phyloP scores from a whole-genome alignment of 2,329 filamentous ascomycete genomes.

The Pyrenophora tritici-repentis region DNA sequence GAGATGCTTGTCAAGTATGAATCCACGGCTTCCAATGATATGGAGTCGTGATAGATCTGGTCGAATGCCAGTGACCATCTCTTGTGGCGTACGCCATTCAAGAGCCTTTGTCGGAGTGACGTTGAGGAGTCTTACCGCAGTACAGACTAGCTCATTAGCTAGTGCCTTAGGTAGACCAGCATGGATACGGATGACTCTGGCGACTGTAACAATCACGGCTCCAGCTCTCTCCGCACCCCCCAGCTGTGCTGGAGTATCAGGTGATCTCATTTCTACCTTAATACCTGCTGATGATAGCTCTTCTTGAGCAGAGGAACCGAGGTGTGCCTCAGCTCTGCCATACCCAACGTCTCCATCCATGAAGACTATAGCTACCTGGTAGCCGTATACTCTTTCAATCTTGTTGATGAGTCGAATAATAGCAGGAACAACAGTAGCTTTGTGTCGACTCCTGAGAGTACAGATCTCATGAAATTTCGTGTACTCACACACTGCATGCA shows the following conservation, averaged over 20 bases:
- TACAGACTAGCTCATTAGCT: slow-evolving; percentile 7
- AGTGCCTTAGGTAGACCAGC: slow-evolving; percentile 10
- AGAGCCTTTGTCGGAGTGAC: slow-evolving; percentile 8
- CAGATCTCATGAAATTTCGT: neutral
- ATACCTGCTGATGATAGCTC: neutral
- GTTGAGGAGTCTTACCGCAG: slow-evolving; percentile 16
- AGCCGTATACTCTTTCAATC: slow-evolving; percentile 1
- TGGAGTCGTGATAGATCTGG: neutral
- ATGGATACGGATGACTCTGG: neutral
- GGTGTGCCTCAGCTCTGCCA: neutral
- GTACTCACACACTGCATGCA: slow-evolving; percentile 1
- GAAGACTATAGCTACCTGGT: slow-evolving; percentile 1
- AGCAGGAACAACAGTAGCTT: neutral
- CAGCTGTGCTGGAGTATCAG: slow-evolving; percentile 1
- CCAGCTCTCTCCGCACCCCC: slow-evolving; percentile 6
- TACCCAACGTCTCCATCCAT: neutral
- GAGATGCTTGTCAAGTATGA: neutral
- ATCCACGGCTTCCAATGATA: neutral
- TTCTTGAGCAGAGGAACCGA: slow-evolving; percentile 3
- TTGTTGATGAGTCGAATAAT: neutral
- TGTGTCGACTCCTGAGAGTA: slow-evolving; percentile 1
- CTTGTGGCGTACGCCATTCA: neutral
- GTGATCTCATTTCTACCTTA: slow-evolving; percentile 1
- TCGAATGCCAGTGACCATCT: neutral
- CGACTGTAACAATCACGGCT: neutral